Conservation (phyloP, 768 basidiomycete species). For the Termitomyces sp. region DNA sequence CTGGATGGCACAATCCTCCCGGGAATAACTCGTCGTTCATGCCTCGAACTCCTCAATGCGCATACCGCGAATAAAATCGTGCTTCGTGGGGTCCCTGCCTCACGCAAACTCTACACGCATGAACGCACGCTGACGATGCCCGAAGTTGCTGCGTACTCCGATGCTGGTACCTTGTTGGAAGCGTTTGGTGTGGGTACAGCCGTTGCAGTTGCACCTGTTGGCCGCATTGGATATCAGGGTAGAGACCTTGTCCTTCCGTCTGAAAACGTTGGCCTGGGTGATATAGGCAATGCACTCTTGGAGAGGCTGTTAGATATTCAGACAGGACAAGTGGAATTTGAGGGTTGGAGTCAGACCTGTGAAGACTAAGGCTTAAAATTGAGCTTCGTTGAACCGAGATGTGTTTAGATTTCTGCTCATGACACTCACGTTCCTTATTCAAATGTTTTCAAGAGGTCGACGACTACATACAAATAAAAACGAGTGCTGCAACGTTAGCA, state of each 20-base stretch:
- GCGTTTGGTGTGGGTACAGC: constrained; percentile 79
- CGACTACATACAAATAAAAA: too few relatives aligned
- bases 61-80: constrained; percentile 45
- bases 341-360: constrained; percentile 57
- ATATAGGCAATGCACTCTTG: constrained; percentile 61
- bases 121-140: constrained; percentile 59
- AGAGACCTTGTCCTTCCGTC: constrained; percentile 45
- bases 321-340: constrained; percentile 56
- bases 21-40: constrained; percentile 84
- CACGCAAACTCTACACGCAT: constrained; percentile 34
- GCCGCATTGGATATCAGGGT: constrained; percentile 49
- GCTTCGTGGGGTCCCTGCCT: constrained; percentile 36
- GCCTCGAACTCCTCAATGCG: constrained; percentile 56
- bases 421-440: background rate
- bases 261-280: constrained; percentile 40
- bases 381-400: background rate
- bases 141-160: constrained; percentile 43
- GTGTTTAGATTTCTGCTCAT: background rate
- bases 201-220: constrained; percentile 60
- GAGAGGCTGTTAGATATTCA: constrained; percentile 66
- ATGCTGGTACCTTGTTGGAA: constrained; percentile 60
- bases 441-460: background rate
- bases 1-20: constrained; percentile 86
- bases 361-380: background rate
- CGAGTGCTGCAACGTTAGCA: background rate